Evolutionary conservation across 805 yeast species (phyloP).

Genomic region (Lachancea sp.): DNA sequence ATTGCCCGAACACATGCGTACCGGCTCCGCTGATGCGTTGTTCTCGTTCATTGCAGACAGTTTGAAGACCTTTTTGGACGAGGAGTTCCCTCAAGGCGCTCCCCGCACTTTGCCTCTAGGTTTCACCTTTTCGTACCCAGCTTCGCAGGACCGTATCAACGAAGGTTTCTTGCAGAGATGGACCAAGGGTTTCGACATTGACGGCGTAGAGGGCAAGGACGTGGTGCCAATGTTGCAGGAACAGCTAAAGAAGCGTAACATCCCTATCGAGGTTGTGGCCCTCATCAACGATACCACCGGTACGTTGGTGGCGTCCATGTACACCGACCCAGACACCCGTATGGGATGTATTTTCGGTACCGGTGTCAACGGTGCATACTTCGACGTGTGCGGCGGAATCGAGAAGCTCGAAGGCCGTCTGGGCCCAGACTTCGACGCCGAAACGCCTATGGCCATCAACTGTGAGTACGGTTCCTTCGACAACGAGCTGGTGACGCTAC

Average conservation of each 20-base stretch:
- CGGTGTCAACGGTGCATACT: conserved; percentile 96
- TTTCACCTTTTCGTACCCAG: conserved; percentile 92
- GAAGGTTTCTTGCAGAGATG: conserved; percentile 86
- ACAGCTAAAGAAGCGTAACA: conserved; percentile 54
- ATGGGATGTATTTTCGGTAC: conserved; percentile 98
- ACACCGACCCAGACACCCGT: conserved; percentile 79
- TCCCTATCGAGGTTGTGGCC: conserved; percentile 85
- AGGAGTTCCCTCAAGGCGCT: conserved; percentile 64
- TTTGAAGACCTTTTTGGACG: conserved; percentile 60
- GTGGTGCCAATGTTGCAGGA: conserved; percentile 87
- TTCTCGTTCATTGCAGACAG: conserved; percentile 84
- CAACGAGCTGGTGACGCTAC: conserved; percentile 75
- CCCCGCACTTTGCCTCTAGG: conserved; percentile 68
- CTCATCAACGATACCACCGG: conserved; percentile 96
- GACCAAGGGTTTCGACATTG: conserved; percentile 97
- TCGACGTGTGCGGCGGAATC: conserved; percentile 63
- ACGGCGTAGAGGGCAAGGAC: conserved; percentile 87
- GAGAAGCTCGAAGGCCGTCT: conserved; percentile 75
- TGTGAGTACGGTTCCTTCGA: conserved; percentile 98
- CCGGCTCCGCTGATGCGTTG: conserved; percentile 67
- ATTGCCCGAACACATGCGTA: conserved; percentile 71
- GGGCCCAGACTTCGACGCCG: conserved; percentile 53
- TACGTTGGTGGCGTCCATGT: conserved; percentile 90
- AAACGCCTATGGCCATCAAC: conserved; percentile 87
- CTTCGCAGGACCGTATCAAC: conserved; percentile 75